Base-by-base conservation (phyloP, 129 eudicot genomes). In the Artemisia annua region DNA sequence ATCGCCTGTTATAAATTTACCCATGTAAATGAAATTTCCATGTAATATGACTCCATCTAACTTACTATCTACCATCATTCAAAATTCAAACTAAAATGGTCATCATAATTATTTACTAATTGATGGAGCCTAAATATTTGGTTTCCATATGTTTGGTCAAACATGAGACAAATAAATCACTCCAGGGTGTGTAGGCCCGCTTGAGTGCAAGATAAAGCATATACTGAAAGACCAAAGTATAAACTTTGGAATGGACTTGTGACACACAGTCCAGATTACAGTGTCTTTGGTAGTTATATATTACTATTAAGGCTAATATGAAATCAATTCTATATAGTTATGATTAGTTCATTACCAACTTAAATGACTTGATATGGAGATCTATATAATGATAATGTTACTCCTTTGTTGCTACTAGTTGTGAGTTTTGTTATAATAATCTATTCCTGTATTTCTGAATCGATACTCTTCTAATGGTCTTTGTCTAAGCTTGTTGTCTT, bases 1-100 rank as follows among this genome's bases (percentile, higher is more conserved):
- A 94, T 93, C 54, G 96, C 98, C 97, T 94, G 74, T 59, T 72
- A 84, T 62, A 46, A 14, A 72, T 9, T 73, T 48, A 65, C 66
- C 43, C 32, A 58, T 16, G 46, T 20, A 17, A 24, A 39, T 6
- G 28, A 35, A 49, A 18, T 5, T 8, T 35, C 15, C 22, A 39
- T 7, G 46, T 39, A 39, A 39, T 39, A 39, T 39, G n/a, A n/a
- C n/a, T 62, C 32, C 32, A 17, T 49, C 30, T 6, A 24, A 49
- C 48, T 15, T 24, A 56, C 4, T 18, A 0, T 3, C 1, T 56
- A 56, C 62, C 14, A 56, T 15, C 35, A 60, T 24, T 10, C 14
- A 22, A 24, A 24, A 59, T 2, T 17, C 0, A 59, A 11, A 60
- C 24, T 14, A 18, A 30, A 24, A 0, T 55, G 9, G 46, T 39